Percentiles rank a stretch among this genome's conserved stretches.
Evolutionary conservation across 305 asterid genomes (phyloP).

Genomic region (Rubia occidens): DNA sequence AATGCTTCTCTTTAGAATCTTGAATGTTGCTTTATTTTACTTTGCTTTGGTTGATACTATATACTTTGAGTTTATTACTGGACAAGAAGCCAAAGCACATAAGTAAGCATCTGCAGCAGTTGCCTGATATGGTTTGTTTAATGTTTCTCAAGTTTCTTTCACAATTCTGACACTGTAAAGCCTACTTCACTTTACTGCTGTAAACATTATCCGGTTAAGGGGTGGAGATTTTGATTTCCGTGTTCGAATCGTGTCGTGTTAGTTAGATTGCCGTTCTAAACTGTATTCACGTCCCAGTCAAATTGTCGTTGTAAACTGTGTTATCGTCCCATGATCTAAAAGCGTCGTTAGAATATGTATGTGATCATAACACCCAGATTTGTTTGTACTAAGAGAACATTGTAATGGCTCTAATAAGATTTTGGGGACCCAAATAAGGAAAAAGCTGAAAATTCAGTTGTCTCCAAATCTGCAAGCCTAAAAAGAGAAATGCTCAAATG

Average conservation of each 20-base stretch:
- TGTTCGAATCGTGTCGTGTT: not conserved
- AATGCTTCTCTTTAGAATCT: slow-evolving; percentile 1
- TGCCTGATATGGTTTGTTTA: not conserved
- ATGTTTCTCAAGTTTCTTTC: slow-evolving; percentile 10
- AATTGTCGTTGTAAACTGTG: not conserved
- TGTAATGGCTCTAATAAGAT: not conserved
- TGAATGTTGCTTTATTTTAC: not conserved
- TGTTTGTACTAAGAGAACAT: not conserved
- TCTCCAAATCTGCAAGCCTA: not conserved
- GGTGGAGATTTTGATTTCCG: not conserved
- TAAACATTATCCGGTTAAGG: not conserved
- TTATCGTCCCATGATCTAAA: not conserved
- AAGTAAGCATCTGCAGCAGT: not conserved
- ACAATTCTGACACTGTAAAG: not conserved
- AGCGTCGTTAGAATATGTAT: no score
- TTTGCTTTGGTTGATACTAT: slow-evolving; percentile 14
- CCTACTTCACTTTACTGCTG: not conserved
- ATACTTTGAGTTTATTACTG: not conserved
- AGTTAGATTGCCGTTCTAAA: not conserved
- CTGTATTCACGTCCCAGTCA: not conserved
- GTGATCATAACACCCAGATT: not conserved
- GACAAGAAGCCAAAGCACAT: slow-evolving; percentile 1
- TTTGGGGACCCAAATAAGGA: slow-evolving; percentile 13
- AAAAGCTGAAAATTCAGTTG: slow-evolving; percentile 3
- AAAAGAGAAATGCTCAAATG: slow-evolving; percentile 8